Base-by-base conservation (phyloP, 257 asterid genomes). In the Gardenia jasminoides region DNA sequence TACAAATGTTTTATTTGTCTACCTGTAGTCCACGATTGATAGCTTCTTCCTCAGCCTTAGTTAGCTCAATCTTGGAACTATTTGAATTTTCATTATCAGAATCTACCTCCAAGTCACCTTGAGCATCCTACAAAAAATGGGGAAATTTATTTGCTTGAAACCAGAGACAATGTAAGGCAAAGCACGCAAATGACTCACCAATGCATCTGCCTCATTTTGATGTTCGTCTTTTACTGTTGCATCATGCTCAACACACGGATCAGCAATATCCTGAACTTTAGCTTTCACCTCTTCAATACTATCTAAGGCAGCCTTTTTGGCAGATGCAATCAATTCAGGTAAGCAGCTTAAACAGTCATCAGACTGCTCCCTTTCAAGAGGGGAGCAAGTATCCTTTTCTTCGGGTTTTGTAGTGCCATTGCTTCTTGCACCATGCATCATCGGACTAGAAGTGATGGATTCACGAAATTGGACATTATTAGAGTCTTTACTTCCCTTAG, bases 41-140 rank as follows among this genome's bases (percentile, higher is more conserved):
- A 82, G 99, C 99, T 86, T 93, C 99, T 75, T 88, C 93, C 87
- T 96, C 99, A 0, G 99, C 99, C 88, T 89, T 88, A 72, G 98
- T 96, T 65, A 83, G 88, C 90, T 96, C 99, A 85, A 96, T 96
- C 87, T 87, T 92, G 83, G 93, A 81, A 61, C 80, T 86, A 58
- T 84, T 83, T 68, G 87, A 80, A 85, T 88, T 88, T 64, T 92
- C 97, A 80, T 74, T 88, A 76, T 93, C 98, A 73, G 88, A 91
- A 82, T 92, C 99, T 26, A 87, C 79, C 82, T 89, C 97, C 87
- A 87, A 44, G 10, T 89, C 97, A 69, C 87, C 87, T 76, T 88
- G 87, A 61, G 73, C 88, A 65, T 91, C 97, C 99, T 92, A 83
- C 70, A 71, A 80, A 77, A 78, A 64, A 72, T 17, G 72, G 59